Conservation (phyloP, 257 asterid genomes). For the Scutellaria minor region DNA sequence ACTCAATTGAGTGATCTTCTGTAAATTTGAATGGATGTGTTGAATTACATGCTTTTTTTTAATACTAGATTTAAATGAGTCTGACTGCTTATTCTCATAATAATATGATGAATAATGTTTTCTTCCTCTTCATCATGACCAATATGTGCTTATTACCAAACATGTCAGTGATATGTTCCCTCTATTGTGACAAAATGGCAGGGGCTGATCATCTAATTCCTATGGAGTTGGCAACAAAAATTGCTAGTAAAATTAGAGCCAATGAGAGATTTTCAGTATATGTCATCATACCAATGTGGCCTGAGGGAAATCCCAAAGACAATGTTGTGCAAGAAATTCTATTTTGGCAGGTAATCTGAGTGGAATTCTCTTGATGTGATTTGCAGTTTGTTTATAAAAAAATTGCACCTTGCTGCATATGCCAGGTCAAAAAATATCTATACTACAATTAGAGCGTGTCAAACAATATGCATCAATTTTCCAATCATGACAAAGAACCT, state of each 20-base stretch:
- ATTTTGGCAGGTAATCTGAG: slow-evolving; percentile 82
- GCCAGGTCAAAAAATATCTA: neutral
- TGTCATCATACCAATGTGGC: slow-evolving; percentile 91
- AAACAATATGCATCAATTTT: neutral
- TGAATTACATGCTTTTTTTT: slow-evolving; percentile 2
- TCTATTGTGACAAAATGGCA: slow-evolving; percentile 37
- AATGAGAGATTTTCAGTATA: slow-evolving; percentile 80
- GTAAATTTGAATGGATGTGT: neutral
- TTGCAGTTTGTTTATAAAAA: slow-evolving; percentile 27
- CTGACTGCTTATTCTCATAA: slow-evolving; percentile 15
- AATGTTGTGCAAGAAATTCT: slow-evolving; percentile 86
- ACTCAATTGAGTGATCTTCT: neutral
- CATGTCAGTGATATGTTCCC: slow-evolving; percentile 24
- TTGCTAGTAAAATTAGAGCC: slow-evolving; percentile 78
- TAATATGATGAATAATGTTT: slow-evolving; percentile 2
- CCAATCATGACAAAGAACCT: neutral
- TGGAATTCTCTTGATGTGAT: slow-evolving; percentile 6
- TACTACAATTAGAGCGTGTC: neutral
- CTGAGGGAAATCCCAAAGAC: slow-evolving; percentile 88
- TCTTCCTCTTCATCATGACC: slow-evolving; percentile 12
- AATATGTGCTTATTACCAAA: slow-evolving; percentile 20
- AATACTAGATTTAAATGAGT: slow-evolving; percentile 23
- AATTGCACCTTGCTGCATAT: slow-evolving; percentile 9
- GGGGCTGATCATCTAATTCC: slow-evolving; percentile 95
- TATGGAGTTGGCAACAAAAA: slow-evolving; percentile 76